Percentiles rank a stretch among this genome's conserved stretches.
Conservation (phyloP, 2,329 filamentous ascomycete genomes). For the Clarireedia monteithiana region DNA sequence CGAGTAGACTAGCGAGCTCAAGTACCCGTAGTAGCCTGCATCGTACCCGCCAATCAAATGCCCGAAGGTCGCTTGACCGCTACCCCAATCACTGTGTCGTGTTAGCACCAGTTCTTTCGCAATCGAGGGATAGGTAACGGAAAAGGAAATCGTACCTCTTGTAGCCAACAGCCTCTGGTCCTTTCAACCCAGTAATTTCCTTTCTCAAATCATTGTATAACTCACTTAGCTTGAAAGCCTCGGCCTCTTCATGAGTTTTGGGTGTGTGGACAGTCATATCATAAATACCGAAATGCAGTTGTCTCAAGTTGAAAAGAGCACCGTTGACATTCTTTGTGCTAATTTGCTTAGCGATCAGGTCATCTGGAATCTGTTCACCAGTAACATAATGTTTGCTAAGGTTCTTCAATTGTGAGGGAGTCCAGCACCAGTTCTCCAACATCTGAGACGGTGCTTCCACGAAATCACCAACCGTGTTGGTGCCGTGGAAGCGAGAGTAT, state of each 20-base stretch:
- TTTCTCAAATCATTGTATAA: constrained; percentile 67
- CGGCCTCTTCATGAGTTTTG: constrained; percentile 57
- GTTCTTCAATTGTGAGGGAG: constrained; percentile 52
- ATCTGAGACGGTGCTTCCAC: constrained; percentile 67
- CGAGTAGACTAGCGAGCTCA: constrained; percentile 72
- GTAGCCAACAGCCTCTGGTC: constrained; percentile 58
- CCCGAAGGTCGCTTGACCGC: constrained; percentile 73
- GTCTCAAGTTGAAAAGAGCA: constrained; percentile 68
- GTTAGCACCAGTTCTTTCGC: not conserved
- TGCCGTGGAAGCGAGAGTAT: constrained; percentile 62
- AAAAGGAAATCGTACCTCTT: not conserved
- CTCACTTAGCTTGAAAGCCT: constrained; percentile 55
- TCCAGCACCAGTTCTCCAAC: constrained; percentile 73
- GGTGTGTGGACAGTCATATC: constrained; percentile 77
- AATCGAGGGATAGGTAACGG: too few relatives aligned
- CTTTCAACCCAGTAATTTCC: constrained; percentile 66
- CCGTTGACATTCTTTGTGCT: constrained; percentile 75
- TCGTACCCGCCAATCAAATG: constrained; percentile 81
- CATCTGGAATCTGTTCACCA: constrained; percentile 62
- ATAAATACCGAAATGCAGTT: constrained; percentile 74
- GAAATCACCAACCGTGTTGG: constrained; percentile 58
- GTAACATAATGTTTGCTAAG: constrained; percentile 70
- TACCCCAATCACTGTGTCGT: constrained; percentile 48
- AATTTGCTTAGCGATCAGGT: constrained; percentile 66
- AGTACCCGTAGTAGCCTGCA: constrained; percentile 73